A percentile compares a stretch with the other conserved stretches of the same genome.
These are phyloP conservation scores for Paramecium sonneborni DNA, from an alignment of 73 alveolate genomes.

Conservation along the genomic window DNA sequence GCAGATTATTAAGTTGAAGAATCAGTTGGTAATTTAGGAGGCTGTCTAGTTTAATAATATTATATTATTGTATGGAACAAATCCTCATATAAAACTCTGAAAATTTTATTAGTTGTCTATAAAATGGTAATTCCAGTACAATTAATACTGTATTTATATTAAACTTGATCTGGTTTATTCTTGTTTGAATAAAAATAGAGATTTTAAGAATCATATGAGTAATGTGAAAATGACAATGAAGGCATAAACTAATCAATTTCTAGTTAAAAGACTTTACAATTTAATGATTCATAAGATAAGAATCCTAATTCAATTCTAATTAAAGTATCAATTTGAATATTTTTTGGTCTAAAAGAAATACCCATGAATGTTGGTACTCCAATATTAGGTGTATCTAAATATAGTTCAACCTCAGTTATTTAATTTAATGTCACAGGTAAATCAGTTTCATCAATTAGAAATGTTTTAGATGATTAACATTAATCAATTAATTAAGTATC, in stretches of 20 bases:
- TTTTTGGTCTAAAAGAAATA: background rate
- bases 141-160: background rate
- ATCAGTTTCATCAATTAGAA: background rate
- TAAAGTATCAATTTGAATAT: background rate
- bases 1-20: background rate
- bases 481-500: background rate
- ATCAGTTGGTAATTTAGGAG: background rate
- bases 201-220: background rate
- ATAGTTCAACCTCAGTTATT: background rate
- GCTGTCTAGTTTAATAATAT: background rate
- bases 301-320: constrained; percentile 48
- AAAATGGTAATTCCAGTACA: background rate
- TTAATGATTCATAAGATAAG: background rate
- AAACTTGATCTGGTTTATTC: background rate
- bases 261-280: background rate
- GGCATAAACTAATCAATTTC: background rate
- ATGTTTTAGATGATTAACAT: background rate
- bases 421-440: background rate
- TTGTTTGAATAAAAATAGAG: background rate
- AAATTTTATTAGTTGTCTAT: background rate
- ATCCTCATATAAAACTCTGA: background rate
- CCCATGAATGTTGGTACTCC: constrained; percentile 6
- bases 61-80: background rate
- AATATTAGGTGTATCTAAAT: constrained; percentile 30
- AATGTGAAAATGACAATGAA: background rate